Conservation (phyloP, 148 eudicot species). For the Chenopodium suecicum region DNA sequence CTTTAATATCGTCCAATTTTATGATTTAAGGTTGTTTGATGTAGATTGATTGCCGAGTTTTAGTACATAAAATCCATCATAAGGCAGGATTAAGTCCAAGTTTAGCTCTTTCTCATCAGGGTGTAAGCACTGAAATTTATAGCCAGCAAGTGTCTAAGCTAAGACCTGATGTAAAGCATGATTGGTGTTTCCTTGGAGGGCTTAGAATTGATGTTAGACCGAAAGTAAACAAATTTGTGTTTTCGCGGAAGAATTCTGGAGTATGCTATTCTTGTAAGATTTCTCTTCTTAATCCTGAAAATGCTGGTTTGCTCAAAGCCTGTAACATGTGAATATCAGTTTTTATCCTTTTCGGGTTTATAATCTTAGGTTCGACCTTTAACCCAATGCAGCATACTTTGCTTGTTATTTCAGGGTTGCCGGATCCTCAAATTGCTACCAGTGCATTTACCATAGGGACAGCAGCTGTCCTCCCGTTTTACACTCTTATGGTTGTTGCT, state of each 20-base stretch:
- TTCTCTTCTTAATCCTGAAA: constrained; percentile 7
- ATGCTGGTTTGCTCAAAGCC: neutral
- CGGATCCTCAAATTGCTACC: constrained; percentile 58
- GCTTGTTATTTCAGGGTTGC: constrained; percentile 47
- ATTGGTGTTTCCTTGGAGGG: constrained; percentile 53
- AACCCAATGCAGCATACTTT: neutral
- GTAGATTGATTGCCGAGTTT: constrained; percentile 39
- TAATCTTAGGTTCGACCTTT: neutral
- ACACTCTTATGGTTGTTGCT: constrained; percentile 88
- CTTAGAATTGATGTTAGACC: constrained; percentile 35
- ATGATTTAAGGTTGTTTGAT: constrained; percentile 8
- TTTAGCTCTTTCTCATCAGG: constrained; percentile 29
- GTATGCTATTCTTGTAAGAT: constrained; percentile 62
- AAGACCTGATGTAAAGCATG: constrained; percentile 28
- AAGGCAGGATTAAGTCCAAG: constrained; percentile 21
- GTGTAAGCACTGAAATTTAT: constrained; percentile 26
- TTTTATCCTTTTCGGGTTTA: neutral
- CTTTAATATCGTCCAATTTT: neutral
- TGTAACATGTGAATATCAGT: neutral
- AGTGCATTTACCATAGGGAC: constrained; percentile 79
- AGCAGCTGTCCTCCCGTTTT: constrained; percentile 85
- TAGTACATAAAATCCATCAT: constrained; percentile 26
- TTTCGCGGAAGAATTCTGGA: constrained; percentile 33
- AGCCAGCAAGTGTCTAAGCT: constrained; percentile 29
- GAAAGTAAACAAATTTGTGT: constrained; percentile 22